Conservation (phyloP, 139 green algal species). For the Coccomyxa sp. region DNA sequence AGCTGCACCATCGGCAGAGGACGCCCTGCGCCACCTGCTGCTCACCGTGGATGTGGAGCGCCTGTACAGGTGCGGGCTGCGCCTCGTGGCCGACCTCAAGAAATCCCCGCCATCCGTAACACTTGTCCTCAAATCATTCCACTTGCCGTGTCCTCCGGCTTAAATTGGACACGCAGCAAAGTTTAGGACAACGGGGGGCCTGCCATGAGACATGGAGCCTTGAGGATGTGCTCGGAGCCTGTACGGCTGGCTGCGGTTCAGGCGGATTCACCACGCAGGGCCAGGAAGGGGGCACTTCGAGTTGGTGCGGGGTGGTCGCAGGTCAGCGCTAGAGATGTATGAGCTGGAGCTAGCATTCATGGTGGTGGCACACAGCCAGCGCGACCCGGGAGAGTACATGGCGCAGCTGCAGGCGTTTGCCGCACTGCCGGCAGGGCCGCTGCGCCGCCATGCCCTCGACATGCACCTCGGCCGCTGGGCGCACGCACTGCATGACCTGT, state of each 20-base stretch:
- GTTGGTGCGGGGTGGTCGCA: background rate
- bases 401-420: conserved; percentile 70
- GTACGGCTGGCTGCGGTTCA: too few species aligned
- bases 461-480: conserved; percentile 60
- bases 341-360: conserved; percentile 91
- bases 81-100: background rate
- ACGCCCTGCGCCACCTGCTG: conserved; percentile 78
- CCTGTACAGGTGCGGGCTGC: conserved; percentile 37
- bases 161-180: too few species aligned
- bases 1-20: conserved; percentile 45
- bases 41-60: conserved; percentile 70
- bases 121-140: background rate
- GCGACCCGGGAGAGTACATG: conserved; percentile 89
- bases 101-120: background rate
- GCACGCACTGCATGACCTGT: conserved; percentile 59
- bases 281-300: too few species aligned
- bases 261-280: background rate
- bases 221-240: too few species aligned
- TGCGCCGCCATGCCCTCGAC: conserved; percentile 67
- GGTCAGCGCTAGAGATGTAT: conserved; percentile 83
- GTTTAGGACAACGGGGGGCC: too few species aligned
- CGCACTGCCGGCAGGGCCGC: conserved; percentile 5
- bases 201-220: too few species aligned
- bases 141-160: background rate
- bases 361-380: conserved; percentile 74